Evolutionary conservation across 2,329 filamentous ascomycete genomes (phyloP), one percentile per base, ranked within the genome.

Genomic region (Triangularia verruculosa): DNA sequence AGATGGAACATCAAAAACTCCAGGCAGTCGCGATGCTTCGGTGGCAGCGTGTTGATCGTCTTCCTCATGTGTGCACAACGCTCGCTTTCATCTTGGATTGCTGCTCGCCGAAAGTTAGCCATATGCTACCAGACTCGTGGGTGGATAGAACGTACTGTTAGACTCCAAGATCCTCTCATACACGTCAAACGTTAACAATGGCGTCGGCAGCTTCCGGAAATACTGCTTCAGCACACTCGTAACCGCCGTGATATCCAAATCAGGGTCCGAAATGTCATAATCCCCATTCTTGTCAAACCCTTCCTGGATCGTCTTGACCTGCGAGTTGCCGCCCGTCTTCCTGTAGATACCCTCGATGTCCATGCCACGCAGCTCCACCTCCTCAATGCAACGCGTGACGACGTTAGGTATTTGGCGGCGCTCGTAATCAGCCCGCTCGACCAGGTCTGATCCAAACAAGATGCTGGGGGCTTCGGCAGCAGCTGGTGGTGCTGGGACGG

Each of bases 151-250:
- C 88, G 79, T 80, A 91, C 89, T 80, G 68, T 86, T 88, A 4
- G 90, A 92, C 70, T 97, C 93, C 57, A 99, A 80, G 57, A 99
- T 85, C 43, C 86, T 85, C 70, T 98, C 94, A 73, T 99, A 99
- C 25, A 96, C 88, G 22, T 96, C 92, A 75, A 90, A 97, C 0
- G 94, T 97, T 70, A 99, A 87, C 30, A 99, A 82, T 2, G 95
- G 95, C 7, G 85, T 90, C 0, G 95, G 95, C 34, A 98, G 82
- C 77, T 93, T 95, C 70, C 95, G 87, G 85, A 99, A 97, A 75
- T 98, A 99, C 76, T 98, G 94, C 80, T 99, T 99, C 71, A 99
- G 78, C 20, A 94, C 91, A 73, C 92, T 97, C 1, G 95, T 98
- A 62, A 99, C 92, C 12, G 95, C 92, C 62, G 96, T 96, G 67